phyloP scores from a whole-genome alignment of 2,329 filamentous ascomycete species.

The Penicillium thymicola region DNA sequence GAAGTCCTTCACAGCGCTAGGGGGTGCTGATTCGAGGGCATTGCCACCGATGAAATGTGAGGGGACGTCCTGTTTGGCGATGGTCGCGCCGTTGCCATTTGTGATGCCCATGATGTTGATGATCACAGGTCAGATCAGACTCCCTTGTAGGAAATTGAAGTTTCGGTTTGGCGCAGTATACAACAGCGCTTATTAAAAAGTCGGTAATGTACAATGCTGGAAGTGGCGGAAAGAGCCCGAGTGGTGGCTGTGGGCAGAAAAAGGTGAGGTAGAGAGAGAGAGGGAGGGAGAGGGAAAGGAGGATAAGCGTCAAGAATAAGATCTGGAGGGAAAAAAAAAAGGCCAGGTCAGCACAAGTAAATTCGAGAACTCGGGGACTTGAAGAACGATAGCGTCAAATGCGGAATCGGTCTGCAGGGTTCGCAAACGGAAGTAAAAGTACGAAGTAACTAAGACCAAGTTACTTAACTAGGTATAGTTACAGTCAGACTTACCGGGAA shows the following conservation, averaged over 20 bases:
- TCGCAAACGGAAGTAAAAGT: constrained; percentile 8
- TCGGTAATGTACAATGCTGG: constrained; percentile 18
- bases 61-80: constrained; percentile 77
- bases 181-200: constrained; percentile 19
- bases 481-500: constrained; percentile 15
- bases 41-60: constrained; percentile 98
- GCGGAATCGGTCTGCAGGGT: constrained; percentile 1
- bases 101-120: constrained; percentile 38
- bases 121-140: constrained; percentile 28
- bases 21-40: constrained; percentile 72
- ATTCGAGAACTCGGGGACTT: background rate
- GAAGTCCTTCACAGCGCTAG: constrained; percentile 93
- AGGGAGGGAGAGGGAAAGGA: background rate
- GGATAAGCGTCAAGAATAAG: background rate
- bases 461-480: background rate
- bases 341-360: background rate
- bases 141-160: constrained; percentile 24
- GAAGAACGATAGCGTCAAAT: constrained; percentile 1
- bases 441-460: background rate
- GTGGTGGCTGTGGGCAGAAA: constrained; percentile 9
- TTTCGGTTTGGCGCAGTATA: constrained; percentile 10
- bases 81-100: constrained; percentile 60
- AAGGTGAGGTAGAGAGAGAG: background rate
- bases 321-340: background rate
- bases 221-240: constrained; percentile 14